phyloP scores from a whole-genome alignment of 169 alveolate species.

The Theileria orientalis region DNA sequence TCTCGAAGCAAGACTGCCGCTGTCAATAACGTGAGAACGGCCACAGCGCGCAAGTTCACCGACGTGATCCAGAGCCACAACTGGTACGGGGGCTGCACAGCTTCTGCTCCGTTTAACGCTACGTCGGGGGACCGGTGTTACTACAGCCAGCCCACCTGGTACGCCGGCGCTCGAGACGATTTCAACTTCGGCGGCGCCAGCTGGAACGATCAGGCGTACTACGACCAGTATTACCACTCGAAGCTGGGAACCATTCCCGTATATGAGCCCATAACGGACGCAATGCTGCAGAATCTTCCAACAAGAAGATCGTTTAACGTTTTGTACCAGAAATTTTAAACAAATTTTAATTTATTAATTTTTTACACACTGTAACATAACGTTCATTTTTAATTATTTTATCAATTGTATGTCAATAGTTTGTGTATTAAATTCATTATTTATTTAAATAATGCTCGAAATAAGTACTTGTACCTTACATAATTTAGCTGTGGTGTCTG shows the following conservation, averaged over 20 bases:
- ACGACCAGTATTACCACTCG: neutral
- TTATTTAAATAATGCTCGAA: no score
- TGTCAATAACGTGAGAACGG: neutral
- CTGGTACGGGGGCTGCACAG: constrained; percentile 17
- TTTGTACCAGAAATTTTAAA: neutral
- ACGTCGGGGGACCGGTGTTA: neutral
- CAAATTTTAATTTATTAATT: no score
- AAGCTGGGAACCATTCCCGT: neutral
- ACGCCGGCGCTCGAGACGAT: neutral
- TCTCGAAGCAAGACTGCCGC: neutral
- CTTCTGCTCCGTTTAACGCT: neutral
- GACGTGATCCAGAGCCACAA: constrained; percentile 9
- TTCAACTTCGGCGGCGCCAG: neutral
- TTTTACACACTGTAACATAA: no score
- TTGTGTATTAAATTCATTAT: no score
- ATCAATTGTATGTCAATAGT: no score
- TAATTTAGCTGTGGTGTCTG: constrained; percentile 7
- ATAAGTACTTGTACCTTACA: no score
- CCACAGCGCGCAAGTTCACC: neutral
- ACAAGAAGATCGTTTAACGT: constrained; percentile 4
- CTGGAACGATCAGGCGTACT: neutral
- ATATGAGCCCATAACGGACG: constrained; percentile 27
- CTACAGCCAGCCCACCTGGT: neutral
- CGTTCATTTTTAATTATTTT: no score
- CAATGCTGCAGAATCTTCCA: constrained; percentile 20